phyloP scores from a whole-genome alignment of 805 yeast genomes.

The Candida hungchunana region DNA sequence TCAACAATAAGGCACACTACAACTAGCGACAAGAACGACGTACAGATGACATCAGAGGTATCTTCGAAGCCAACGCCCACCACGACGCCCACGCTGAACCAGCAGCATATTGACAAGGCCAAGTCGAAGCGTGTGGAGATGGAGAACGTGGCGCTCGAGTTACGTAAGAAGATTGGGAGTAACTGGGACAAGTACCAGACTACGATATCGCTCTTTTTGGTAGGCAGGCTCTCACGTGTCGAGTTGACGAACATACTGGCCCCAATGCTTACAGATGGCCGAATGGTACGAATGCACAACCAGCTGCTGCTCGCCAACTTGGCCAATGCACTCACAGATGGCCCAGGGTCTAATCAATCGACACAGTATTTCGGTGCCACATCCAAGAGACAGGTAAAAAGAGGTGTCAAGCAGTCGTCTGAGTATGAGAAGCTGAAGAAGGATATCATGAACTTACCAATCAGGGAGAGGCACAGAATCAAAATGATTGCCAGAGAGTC shows the following conservation, averaged over 20 bases:
- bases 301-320: constrained; percentile 74
- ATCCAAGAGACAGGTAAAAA: constrained; percentile 39
- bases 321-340: constrained; percentile 78
- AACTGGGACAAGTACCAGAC: constrained; percentile 84
- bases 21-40: too few species aligned
- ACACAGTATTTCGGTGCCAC: constrained; percentile 25
- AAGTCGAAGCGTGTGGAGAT: constrained; percentile 46
- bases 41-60: constrained; percentile 10
- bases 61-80: constrained; percentile 13
- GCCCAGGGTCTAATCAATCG: constrained; percentile 47
- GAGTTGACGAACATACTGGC: constrained; percentile 63
- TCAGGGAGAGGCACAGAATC: constrained; percentile 78
- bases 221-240: constrained; percentile 72
- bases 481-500: constrained; percentile 79
- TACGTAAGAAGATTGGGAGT: constrained; percentile 68
- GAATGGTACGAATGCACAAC: constrained; percentile 62
- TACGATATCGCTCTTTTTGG: constrained; percentile 66
- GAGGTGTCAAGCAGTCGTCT: constrained; percentile 50
- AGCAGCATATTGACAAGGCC: constrained; percentile 10
- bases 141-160: constrained; percentile 63
- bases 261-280: constrained; percentile 40
- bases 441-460: constrained; percentile 81
- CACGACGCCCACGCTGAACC: constrained; percentile 14
- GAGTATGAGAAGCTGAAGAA: constrained; percentile 81
- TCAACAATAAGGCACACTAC: background rate